Base-by-base conservation (phyloP, 1,284 basidiomycete genomes). In the Mycosarcoma maydis region DNA sequence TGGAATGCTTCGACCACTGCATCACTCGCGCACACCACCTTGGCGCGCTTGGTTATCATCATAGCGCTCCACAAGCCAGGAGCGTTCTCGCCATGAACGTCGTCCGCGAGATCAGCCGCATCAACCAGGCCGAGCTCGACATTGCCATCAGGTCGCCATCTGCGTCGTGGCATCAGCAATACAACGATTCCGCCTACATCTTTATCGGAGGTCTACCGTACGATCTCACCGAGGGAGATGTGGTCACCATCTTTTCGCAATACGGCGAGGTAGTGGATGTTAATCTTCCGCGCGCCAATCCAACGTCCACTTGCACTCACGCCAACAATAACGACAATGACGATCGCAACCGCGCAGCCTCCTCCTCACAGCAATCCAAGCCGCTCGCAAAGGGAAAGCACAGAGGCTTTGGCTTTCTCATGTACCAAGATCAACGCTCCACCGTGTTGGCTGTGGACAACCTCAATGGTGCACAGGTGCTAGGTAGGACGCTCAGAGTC, bases 381-480 rank as follows among this genome's bases (percentile, higher is more conserved):
- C 38, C 16, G 20, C 37, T 36, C 30, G 49, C 54, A 2, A 64
- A 55, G 27, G 66, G 64, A 4, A 70, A 72, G 36, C 70, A 76
- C 4, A 88, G 86, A 74, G 96, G 96, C 0, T 99, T 98, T 80
- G 94, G 89, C 3, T 99, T 98, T 84, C 85, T 98, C 64, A 98
- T 98, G 94, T 99, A 98, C 83, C 92, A 96, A 83, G 94, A 99
- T 84, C 96, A 99, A 83, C 87, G 92, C 41, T 94, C 92, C 54
- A 99, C 96, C 4, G 84, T 98, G 47, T 86, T 99, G 33, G 96
- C 96, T 6, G 95, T 99, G 67, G 96, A 99, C 84, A 99, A 98
- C 84, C 87, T 99, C 83, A 98, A 97, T 79, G 96, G 96, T 29
- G 90, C 93, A 36, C 88, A 89, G 70, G 90, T 98, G 36, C 84